A percentile compares a stretch with the other conserved stretches of the same genome.
Conservation (phyloP, 2,329 filamentous ascomycete species). For the Diaporthe nobilis region DNA sequence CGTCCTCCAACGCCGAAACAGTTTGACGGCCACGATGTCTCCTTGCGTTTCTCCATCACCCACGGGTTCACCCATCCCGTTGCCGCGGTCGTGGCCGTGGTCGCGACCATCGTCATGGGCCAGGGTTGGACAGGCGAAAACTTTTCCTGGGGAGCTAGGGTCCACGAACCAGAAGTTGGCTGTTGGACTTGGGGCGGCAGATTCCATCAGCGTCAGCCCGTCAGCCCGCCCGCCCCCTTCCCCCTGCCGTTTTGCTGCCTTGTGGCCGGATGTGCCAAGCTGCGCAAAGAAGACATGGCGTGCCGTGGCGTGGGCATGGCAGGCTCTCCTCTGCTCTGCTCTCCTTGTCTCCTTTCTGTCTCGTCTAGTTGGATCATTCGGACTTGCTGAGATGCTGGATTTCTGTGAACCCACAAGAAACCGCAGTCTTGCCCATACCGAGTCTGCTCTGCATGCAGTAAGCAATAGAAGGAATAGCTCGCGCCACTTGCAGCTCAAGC, state of each 20-base stretch:
- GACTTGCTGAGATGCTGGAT: constrained; percentile 18
- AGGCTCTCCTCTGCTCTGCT: neutral
- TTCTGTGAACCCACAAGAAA: constrained; percentile 26
- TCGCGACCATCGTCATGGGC: constrained; percentile 28
- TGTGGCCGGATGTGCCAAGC: constrained; percentile 8
- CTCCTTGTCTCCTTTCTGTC: neutral
- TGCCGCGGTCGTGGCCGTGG: constrained; percentile 13
- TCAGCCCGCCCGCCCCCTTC: neutral
- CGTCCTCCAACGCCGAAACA: constrained; percentile 13
- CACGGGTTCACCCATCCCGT: constrained; percentile 18
- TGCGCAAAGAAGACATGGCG: constrained; percentile 17
- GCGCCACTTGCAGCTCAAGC: constrained; percentile 23
- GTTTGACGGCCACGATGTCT: constrained; percentile 20
- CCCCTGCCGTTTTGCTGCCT: constrained; percentile 14
- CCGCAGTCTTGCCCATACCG: neutral
- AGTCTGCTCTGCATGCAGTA: neutral
- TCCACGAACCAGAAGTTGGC: constrained; percentile 19
- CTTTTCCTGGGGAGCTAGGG: constrained; percentile 21
- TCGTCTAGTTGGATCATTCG: constrained; percentile 10
- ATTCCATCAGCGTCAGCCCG: constrained; percentile 9
- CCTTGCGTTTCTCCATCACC: constrained; percentile 23
- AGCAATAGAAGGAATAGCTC: constrained; percentile 29
- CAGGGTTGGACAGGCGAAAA: constrained; percentile 22
- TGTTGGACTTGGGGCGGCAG: neutral
- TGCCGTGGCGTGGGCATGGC: constrained; percentile 27